A percentile compares a stretch with the other conserved stretches of the same genome.
These are phyloP conservation scores for Solanum pennellii DNA, from an alignment of 257 asterid genomes.

Conservation along the genomic window DNA sequence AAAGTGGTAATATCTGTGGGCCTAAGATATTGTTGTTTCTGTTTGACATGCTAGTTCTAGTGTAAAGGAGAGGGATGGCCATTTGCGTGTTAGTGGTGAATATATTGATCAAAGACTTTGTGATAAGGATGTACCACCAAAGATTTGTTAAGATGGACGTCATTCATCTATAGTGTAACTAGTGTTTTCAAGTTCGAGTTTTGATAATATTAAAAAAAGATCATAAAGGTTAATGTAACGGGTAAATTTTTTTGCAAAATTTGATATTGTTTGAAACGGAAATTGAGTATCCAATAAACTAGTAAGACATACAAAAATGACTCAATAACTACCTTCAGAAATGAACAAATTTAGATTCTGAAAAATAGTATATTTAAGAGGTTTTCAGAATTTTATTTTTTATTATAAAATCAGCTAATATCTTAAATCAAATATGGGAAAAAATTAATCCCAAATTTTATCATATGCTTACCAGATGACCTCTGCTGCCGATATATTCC, in stretches of 20 bases:
- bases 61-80: not conserved
- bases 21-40: not conserved
- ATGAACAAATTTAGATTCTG: not conserved
- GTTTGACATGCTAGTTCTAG: not conserved
- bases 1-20: not conserved
- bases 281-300: not conserved
- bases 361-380: not conserved
- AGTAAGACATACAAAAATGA: not conserved
- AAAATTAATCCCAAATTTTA: not conserved
- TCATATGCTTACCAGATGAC: not conserved
- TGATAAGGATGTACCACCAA: not conserved
- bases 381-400: not conserved
- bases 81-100: not conserved
- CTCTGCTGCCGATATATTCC: not conserved
- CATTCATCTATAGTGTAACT: not conserved
- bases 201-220: not conserved
- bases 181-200: not conserved
- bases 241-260: not conserved
- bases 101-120: not conserved
- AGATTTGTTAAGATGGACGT: not conserved
- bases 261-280: not conserved
- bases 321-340: not conserved
- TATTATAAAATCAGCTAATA: not conserved
- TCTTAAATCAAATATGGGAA: not conserved
- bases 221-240: not conserved